These are phyloP conservation scores for Avicennia marina DNA, from an alignment of 257 asterid genomes.

Conservation along the genomic window DNA sequence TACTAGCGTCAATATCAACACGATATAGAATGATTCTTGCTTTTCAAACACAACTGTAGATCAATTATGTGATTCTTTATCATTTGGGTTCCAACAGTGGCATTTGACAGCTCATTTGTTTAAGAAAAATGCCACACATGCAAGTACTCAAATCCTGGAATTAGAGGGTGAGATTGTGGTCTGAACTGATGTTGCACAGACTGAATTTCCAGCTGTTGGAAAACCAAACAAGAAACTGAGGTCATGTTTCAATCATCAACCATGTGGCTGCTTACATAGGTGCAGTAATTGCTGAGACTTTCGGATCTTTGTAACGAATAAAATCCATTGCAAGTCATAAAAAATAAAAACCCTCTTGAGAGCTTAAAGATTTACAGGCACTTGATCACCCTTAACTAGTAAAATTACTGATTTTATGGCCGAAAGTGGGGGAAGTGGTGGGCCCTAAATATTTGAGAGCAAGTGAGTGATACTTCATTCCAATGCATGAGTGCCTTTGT, in stretches of 20 bases:
- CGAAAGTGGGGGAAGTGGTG: slow-evolving; percentile 24
- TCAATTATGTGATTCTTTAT: not conserved
- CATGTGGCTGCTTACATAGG: too few species aligned
- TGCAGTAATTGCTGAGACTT: too few species aligned
- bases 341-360: not conserved
- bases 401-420: slow-evolving; percentile 18
- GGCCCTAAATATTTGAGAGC: too few species aligned
- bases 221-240: slow-evolving; percentile 5
- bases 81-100: not conserved
- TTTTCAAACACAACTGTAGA: not conserved
- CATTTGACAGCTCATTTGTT: not conserved
- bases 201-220: not conserved
- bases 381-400: slow-evolving; percentile 12
- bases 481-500: too few species aligned
- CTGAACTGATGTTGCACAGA: slow-evolving; percentile 1
- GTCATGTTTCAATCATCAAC: slow-evolving; percentile 15
- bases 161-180: slow-evolving; percentile 8
- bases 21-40: not conserved
- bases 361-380: not conserved
- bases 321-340: not conserved
- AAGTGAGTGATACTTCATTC: too few species aligned
- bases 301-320: not conserved
- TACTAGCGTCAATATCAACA: not conserved
- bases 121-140: not conserved
- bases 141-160: not conserved